Evolutionary conservation across 2,329 filamentous ascomycete genomes (phyloP), one percentile per base, ranked within the genome.

Genomic region (Chaetomiaceae sp.): DNA sequence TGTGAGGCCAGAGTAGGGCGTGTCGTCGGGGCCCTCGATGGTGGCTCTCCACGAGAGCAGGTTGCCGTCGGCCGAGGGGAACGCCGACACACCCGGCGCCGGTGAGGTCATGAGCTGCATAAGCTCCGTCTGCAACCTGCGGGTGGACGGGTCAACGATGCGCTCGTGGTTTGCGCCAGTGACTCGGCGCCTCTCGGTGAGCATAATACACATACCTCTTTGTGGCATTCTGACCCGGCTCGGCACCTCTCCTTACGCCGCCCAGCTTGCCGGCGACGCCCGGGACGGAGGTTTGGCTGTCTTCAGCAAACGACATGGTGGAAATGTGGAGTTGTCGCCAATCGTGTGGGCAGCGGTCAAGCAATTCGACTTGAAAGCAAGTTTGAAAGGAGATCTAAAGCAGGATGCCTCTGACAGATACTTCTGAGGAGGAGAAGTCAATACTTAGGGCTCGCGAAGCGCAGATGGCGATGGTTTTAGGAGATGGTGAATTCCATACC

Each of bases 31-130:
- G 14, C 94, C 94, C 63, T 87, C 84, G 69, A 99, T 95, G 40
- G 94, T 99, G 46, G 90, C 95, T 36, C 86, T 91, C 94, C 94
- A 99, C 33, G 84, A 84, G 65, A 95, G 85, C 59, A 96, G 81
- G 75, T 96, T 94, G 69, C 90, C 89, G 68, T 95, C 89, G 33
- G 85, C 85, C 55, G 89, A 87, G 25, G 94, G 94, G 71, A 99
- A 99, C 59, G 95, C 95, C 52, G 91, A 96, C 66, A 97, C 85
- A 61, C 94, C 94, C 14, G 91, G 90, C 0, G 92, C 91, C 1
- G 91, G 87, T 38, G 91, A 91, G 64, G 91, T 91, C 94, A 99
- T 97, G 64, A 99, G 84, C 71, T 94, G 87, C 92, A 99, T 97
- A 63, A 99, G 81, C 74, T 99, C 94, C 45, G 91, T 95, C 74